Evolutionary conservation across 352 stramenopile genomes (phyloP).

Genomic region (Albugo laibachii): DNA sequence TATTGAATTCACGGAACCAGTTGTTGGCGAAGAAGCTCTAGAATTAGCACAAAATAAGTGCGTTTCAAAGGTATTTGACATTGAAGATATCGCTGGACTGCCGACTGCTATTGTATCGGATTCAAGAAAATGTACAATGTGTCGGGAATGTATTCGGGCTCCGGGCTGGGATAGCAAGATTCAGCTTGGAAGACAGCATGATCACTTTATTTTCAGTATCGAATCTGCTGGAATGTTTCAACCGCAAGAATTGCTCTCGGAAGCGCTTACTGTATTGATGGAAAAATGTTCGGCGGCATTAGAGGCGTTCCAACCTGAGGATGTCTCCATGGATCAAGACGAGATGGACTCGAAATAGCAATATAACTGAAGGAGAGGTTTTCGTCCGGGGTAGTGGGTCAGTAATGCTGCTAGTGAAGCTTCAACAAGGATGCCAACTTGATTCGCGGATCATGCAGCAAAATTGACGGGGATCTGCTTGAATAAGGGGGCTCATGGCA

Average conservation of each 20-base stretch:
- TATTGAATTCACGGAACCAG: slow-evolving; percentile 40
- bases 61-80: slow-evolving; percentile 76
- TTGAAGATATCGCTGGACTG: slow-evolving; percentile 72
- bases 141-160: slow-evolving; percentile 89
- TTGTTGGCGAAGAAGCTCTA: slow-evolving; percentile 40
- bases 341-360: slow-evolving; percentile 9
- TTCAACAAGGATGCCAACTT: too few relatives aligned
- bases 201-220: slow-evolving; percentile 94
- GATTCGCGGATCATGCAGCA: too few relatives aligned
- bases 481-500: too few relatives aligned
- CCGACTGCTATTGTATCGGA: slow-evolving; percentile 68
- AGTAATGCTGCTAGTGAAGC: too few relatives aligned
- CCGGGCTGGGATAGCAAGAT: slow-evolving; percentile 76
- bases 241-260: slow-evolving; percentile 50
- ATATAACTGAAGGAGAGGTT: too few relatives aligned
- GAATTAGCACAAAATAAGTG: slow-evolving; percentile 42
- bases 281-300: slow-evolving; percentile 72
- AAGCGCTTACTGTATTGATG: slow-evolving; percentile 59
- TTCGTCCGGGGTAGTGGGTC: too few relatives aligned
- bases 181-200: slow-evolving; percentile 75
- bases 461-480: too few relatives aligned
- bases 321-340: slow-evolving; percentile 21
- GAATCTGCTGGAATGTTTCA: slow-evolving; percentile 78
- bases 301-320: slow-evolving; percentile 48
- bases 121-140: slow-evolving; percentile 88